phyloP scores from a whole-genome alignment of 164 flowering plant species.

The Chimonanthus salicifolius region DNA sequence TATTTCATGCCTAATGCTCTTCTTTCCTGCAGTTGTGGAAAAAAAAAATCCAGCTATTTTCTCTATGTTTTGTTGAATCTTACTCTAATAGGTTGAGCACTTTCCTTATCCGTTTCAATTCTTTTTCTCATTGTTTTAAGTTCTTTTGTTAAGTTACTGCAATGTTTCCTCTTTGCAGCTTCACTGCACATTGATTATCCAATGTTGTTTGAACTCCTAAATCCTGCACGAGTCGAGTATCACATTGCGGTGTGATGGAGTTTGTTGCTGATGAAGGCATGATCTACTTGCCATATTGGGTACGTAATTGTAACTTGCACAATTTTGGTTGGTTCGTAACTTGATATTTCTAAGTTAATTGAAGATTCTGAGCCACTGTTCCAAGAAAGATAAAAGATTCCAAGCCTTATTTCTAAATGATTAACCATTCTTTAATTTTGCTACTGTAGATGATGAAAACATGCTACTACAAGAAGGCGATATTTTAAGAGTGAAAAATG shows the following conservation, averaged over 20 bases:
- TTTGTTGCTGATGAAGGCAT: slow-evolving; percentile 96
- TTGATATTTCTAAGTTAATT: neutral
- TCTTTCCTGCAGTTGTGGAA: too few species aligned
- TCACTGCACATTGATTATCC: slow-evolving; percentile 81
- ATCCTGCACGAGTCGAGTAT: slow-evolving; percentile 66
- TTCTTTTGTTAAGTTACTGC: neutral
- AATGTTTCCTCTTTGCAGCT: slow-evolving; percentile 25
- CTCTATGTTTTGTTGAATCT: neutral
- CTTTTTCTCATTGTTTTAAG: neutral
- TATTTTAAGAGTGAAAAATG: slow-evolving; percentile 76
- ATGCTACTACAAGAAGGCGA: slow-evolving; percentile 90
- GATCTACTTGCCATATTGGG: slow-evolving; percentile 45
- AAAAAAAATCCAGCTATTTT: too few species aligned
- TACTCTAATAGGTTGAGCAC: neutral
- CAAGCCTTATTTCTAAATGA: neutral
- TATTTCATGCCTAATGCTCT: too few species aligned
- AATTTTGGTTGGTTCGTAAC: neutral
- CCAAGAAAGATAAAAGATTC: too few species aligned
- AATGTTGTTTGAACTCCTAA: slow-evolving; percentile 88
- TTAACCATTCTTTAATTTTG: neutral
- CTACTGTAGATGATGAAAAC: slow-evolving; percentile 85
- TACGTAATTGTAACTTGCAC: neutral
- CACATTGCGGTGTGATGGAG: slow-evolving; percentile 96
- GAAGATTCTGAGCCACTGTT: neutral
- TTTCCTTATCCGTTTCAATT: neutral